Conservation (phyloP, 768 basidiomycete species). For the Boletales sp. region DNA sequence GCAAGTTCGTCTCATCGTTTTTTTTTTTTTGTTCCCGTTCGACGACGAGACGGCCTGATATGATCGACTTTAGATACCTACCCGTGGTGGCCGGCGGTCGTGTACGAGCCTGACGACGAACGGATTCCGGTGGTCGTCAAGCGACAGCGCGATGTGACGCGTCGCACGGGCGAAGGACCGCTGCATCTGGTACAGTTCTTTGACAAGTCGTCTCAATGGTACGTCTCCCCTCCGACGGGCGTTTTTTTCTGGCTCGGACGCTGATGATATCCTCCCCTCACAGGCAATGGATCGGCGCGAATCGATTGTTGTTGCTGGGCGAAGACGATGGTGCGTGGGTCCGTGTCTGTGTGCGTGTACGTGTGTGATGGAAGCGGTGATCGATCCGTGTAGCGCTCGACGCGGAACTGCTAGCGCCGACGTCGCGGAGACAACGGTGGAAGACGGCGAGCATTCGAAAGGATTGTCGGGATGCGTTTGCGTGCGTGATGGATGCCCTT, state of each 20-base stretch:
- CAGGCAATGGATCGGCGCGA: conserved; percentile 62
- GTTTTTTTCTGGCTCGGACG: neutral
- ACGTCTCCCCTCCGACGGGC: conserved; percentile 18
- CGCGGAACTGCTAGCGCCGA: conserved; percentile 51
- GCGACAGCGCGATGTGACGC: conserved; percentile 27
- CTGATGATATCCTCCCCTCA: neutral
- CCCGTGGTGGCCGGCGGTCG: conserved; percentile 87
- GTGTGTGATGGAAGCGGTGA: too few relatives aligned
- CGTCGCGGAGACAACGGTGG: conserved; percentile 56
- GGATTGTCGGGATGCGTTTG: conserved; percentile 59
- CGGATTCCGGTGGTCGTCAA: conserved; percentile 45
- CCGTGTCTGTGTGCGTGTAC: too few relatives aligned
- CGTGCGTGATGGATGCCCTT: conserved; percentile 38
- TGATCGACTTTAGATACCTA: conserved; percentile 51
- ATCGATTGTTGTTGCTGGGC: conserved; percentile 61
- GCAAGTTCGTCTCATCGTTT: conserved; percentile 40
- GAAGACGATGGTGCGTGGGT: conserved; percentile 65
- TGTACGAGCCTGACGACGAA: conserved; percentile 60
- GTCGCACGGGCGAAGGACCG: conserved; percentile 38
- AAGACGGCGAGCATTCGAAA: conserved; percentile 48
- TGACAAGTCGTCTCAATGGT: conserved; percentile 67
- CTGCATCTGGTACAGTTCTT: conserved; percentile 77
- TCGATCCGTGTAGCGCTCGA: conserved; percentile 50
- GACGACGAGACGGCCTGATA: too few relatives aligned
- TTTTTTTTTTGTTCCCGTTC: too few relatives aligned